These are phyloP conservation scores for Coemansia sp. DNA, from an alignment of 192 early-diverging fungal species.

Conservation along the genomic window DNA sequence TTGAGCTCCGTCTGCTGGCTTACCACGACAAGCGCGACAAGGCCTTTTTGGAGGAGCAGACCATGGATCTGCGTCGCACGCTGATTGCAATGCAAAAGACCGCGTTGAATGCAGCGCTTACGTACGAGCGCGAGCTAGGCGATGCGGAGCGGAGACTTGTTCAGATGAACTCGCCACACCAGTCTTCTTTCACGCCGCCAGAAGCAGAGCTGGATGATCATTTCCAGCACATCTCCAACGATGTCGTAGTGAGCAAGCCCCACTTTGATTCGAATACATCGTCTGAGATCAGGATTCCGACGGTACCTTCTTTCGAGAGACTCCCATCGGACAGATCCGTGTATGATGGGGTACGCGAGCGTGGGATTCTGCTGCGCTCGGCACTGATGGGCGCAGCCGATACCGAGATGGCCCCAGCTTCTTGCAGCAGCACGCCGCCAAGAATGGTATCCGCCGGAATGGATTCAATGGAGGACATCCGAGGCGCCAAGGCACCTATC, in stretches of 20 bases:
- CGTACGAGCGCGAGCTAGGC: constrained; percentile 52
- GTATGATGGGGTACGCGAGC: constrained; percentile 45
- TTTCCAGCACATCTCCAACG: neutral
- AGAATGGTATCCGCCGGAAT: neutral
- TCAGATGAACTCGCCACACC: constrained; percentile 11
- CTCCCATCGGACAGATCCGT: constrained; percentile 21
- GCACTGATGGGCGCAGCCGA: constrained; percentile 34
- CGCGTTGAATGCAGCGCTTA: constrained; percentile 43
- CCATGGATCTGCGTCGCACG: constrained; percentile 49
- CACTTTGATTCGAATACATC: neutral
- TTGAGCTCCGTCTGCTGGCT: constrained; percentile 37
- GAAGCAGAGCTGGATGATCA: neutral
- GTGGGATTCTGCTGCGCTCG: constrained; percentile 49
- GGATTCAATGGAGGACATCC: constrained; percentile 33
- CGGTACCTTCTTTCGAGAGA: neutral
- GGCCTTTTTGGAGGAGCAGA: constrained; percentile 31
- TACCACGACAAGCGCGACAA: constrained; percentile 37
- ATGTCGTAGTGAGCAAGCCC: neutral
- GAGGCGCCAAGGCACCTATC: constrained; percentile 27
- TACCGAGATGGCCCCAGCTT: neutral
- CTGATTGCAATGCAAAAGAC: constrained; percentile 54
- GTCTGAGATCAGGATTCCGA: neutral
- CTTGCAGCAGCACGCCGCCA: neutral
- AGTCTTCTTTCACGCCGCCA: neutral
- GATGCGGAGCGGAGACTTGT: constrained; percentile 41